A percentile compares a stretch with the other conserved stretches of the same genome.
phyloP scores from a whole-genome alignment of 139 green algal genomes.

The Desmodesmus armatus region DNA sequence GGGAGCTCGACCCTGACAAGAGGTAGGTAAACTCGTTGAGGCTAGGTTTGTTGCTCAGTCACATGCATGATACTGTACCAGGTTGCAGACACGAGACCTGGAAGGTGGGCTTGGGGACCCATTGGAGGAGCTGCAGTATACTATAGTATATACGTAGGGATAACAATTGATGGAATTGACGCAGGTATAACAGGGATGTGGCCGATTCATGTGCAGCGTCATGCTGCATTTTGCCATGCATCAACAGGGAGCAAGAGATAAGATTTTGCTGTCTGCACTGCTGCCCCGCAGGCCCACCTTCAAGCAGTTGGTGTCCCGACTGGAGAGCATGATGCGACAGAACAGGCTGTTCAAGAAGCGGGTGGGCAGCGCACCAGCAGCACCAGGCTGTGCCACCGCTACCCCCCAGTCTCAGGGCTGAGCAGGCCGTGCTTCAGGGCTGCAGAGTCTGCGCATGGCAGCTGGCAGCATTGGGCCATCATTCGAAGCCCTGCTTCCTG shows the following conservation, averaged over 20 bases:
- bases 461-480: not conserved
- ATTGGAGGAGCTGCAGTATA: too few relatives aligned
- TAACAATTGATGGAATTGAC: too few relatives aligned
- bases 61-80: not conserved
- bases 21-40: not conserved
- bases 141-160: too few relatives aligned
- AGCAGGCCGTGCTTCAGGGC: not conserved
- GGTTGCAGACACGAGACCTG: not conserved
- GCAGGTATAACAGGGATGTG: not conserved
- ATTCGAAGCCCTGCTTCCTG: not conserved
- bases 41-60: too few relatives aligned
- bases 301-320: conserved; percentile 33
- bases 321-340: conserved; percentile 53
- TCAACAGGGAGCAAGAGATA: not conserved
- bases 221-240: not conserved
- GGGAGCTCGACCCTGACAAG: conserved; percentile 52
- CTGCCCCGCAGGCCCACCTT: conserved; percentile 60
- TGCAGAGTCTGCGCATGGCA: not conserved
- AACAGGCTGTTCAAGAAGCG: conserved; percentile 44
- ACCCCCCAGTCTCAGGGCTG: not conserved
- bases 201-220: not conserved
- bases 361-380: not conserved
- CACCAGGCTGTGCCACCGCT: too few relatives aligned
- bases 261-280: not conserved
- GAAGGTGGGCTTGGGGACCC: not conserved